Conservation (phyloP, 2,329 filamentous ascomycete species). For the Teratosphaeria gauchensis region DNA sequence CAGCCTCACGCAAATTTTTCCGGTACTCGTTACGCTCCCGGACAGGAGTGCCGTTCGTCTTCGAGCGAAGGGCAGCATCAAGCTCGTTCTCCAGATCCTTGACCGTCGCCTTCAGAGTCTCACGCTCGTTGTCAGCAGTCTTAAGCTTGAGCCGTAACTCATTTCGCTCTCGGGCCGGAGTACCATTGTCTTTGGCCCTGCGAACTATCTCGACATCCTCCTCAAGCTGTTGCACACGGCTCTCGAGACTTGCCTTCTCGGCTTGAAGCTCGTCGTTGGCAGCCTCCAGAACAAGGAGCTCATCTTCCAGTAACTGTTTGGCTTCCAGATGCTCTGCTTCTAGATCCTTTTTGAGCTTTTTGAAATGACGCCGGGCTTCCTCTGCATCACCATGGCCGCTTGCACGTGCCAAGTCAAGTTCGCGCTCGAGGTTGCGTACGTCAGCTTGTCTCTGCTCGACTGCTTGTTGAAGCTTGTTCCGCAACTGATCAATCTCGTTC, state of each 20-base stretch:
- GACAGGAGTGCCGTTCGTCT: constrained; percentile 20
- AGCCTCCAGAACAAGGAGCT: constrained; percentile 39
- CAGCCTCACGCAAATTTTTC: constrained; percentile 25
- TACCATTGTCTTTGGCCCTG: constrained; percentile 29
- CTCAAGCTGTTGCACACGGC: constrained; percentile 40
- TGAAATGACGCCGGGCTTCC: constrained; percentile 30
- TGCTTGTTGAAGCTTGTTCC: constrained; percentile 27
- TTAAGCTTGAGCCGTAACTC: constrained; percentile 23
- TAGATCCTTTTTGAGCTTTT: constrained; percentile 44
- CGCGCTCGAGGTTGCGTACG: constrained; percentile 33
- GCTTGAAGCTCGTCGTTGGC: constrained; percentile 32
- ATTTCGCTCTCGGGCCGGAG: constrained; percentile 27
- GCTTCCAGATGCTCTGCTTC: constrained; percentile 25
- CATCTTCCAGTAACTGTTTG: constrained; percentile 38
- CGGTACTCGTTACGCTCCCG: constrained; percentile 26
- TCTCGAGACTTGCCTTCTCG: constrained; percentile 50
- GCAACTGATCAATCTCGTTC: constrained; percentile 27
- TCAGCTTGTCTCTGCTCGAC: constrained; percentile 22
- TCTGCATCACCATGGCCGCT: constrained; percentile 15
- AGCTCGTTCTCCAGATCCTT: constrained; percentile 22
- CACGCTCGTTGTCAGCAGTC: constrained; percentile 22
- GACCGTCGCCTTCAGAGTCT: constrained; percentile 25
- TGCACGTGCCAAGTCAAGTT: constrained; percentile 28
- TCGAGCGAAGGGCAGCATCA: constrained; percentile 3
- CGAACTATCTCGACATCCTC: constrained; percentile 23